phyloP scores from a whole-genome alignment of 2,329 filamentous ascomycete genomes.

The Paraphaeosphaeria sporulosa region DNA sequence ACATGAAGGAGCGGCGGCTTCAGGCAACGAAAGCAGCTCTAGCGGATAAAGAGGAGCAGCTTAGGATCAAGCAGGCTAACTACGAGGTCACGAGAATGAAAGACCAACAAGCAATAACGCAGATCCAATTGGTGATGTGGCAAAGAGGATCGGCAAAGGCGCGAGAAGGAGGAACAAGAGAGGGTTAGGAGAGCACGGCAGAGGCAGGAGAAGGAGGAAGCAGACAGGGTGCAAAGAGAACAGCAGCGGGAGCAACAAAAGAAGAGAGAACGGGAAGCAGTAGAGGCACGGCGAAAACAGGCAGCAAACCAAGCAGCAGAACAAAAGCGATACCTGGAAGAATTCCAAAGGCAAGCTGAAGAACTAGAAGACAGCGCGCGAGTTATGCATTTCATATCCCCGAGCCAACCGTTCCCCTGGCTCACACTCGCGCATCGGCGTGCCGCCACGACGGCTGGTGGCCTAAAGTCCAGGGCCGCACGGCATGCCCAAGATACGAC shows the following conservation, averaged over 20 bases:
- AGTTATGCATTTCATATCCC: too few relatives aligned
- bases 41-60: constrained; percentile 16
- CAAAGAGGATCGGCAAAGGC: background rate
- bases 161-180: background rate
- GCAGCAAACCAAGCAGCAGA: background rate
- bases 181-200: background rate
- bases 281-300: background rate
- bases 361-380: too few relatives aligned
- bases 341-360: too few relatives aligned
- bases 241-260: constrained; percentile 3
- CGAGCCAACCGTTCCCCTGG: too few relatives aligned
- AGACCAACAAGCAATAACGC: constrained; percentile 26
- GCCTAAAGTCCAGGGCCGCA: constrained; percentile 23
- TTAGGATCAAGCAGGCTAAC: constrained; percentile 22
- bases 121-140: constrained; percentile 9
- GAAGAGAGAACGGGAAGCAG: background rate
- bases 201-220: constrained; percentile 2
- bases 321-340: background rate
- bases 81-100: constrained; percentile 22
- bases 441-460: constrained; percentile 27
- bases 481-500: constrained; percentile 22
- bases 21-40: constrained; percentile 12
- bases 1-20: constrained; percentile 41
- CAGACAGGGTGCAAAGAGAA: too few relatives aligned
- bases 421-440: background rate